Percentiles rank a stretch among this genome's conserved stretches.
These are phyloP conservation scores for Trichoderma sp. DNA, from an alignment of 2,329 filamentous ascomycete genomes.

Conservation along the genomic window DNA sequence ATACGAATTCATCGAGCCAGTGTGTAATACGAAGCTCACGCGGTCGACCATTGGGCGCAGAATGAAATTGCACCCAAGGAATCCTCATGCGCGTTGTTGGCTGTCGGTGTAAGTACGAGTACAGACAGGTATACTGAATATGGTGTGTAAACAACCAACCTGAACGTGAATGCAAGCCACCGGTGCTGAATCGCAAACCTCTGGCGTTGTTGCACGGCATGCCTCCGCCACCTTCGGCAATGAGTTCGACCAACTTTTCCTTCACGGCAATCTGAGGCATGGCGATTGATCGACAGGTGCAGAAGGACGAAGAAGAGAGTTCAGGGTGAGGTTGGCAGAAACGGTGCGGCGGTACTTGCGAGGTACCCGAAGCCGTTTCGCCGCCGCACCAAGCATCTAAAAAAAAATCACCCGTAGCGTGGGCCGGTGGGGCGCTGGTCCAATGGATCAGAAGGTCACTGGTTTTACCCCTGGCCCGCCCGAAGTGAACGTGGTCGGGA, in stretches of 20 bases:
- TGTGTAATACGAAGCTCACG: neutral
- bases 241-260: neutral
- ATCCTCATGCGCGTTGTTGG: neutral
- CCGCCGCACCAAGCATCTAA: slow-evolving; percentile 18
- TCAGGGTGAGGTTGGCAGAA: neutral
- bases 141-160: neutral
- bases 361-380: neutral
- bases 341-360: neutral
- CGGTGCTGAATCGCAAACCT: neutral
- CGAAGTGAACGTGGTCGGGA: neutral
- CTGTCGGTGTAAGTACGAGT: neutral
- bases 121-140: neutral
- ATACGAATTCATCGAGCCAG: neutral
- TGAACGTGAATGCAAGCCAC: neutral
- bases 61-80: neutral
- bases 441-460: neutral
- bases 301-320: neutral
- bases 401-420: slow-evolving; percentile 18
- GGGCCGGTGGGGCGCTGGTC: neutral
- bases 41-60: neutral
- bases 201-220: slow-evolving; percentile 13
- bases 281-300: neutral
- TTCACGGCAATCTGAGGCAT: slow-evolving; percentile 8
- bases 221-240: slow-evolving; percentile 12
- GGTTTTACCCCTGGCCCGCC: slow-evolving; percentile 17